These are phyloP conservation scores for Hortiboletus campestris DNA, from an alignment of 768 basidiomycete genomes.

Conservation along the genomic window DNA sequence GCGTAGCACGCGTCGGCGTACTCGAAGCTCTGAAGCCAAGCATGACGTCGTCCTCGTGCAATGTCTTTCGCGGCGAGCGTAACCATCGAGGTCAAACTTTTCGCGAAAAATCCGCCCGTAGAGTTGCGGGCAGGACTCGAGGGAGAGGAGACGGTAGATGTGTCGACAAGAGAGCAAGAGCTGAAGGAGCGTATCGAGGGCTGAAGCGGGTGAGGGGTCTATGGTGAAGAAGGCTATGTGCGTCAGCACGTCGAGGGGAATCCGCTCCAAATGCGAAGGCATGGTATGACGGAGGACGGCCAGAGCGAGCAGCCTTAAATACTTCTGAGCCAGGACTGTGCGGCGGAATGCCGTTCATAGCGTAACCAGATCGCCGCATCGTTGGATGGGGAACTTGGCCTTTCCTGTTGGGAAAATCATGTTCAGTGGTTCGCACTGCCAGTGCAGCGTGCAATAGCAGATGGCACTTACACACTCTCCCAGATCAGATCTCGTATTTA, in stretches of 20 bases:
- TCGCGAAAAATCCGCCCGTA: conserved; percentile 54
- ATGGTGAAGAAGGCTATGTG: conserved; percentile 50
- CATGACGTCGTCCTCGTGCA: conserved; percentile 38
- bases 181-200: conserved; percentile 42
- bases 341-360: conserved; percentile 33
- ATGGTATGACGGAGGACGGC: conserved; percentile 32
- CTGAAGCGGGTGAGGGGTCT: conserved; percentile 35
- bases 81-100: conserved; percentile 44
- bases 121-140: conserved; percentile 47
- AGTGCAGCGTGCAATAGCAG: conserved; percentile 29
- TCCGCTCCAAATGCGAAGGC: conserved; percentile 44
- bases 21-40: conserved; percentile 48
- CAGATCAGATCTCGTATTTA: conserved; percentile 36
- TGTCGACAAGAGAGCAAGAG: conserved; percentile 47
- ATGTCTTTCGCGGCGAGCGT: conserved; percentile 23
- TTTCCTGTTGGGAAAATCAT: conserved; percentile 40
- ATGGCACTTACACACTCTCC: conserved; percentile 27
- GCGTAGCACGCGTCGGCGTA: conserved; percentile 46
- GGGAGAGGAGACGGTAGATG: conserved; percentile 43
- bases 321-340: conserved; percentile 18
- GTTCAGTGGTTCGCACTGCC: conserved; percentile 26
- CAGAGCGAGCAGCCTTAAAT: conserved; percentile 23
- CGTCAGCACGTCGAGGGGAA: conserved; percentile 58
- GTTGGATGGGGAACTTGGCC: conserved; percentile 30
- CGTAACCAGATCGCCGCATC: conserved; percentile 34